Evolutionary conservation across 352 stramenopile genomes (phyloP).

Genomic region (Phytophthora meadii): DNA sequence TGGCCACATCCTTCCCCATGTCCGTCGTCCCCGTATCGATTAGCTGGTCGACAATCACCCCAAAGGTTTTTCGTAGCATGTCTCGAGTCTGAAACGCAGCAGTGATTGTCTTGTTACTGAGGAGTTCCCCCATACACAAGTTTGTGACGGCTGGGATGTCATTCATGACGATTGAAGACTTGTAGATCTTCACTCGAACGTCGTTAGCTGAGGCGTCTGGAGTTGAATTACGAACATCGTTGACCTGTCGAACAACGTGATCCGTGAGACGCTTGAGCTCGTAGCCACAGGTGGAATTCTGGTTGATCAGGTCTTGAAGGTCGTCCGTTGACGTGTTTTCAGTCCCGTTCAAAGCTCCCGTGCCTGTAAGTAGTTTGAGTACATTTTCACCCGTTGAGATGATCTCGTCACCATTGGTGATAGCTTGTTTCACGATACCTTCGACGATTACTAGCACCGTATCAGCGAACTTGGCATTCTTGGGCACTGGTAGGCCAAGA

Average conservation of each 20-base stretch:
- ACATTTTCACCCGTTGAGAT: conserved; percentile 35
- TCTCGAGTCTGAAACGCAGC: conserved; percentile 30
- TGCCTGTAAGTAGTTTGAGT: conserved; percentile 26
- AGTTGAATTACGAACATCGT: conserved; percentile 24
- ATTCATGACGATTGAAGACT: conserved; percentile 31
- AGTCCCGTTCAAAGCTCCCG: conserved; percentile 20
- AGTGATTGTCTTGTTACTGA: conserved; percentile 17
- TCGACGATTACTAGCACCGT: conserved; percentile 30
- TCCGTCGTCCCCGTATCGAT: conserved; percentile 25
- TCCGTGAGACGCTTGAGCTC: conserved; percentile 31
- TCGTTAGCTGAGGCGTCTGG: conserved; percentile 13
- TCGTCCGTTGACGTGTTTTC: conserved; percentile 28
- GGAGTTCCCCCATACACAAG: conserved; percentile 24
- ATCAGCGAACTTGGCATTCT: conserved; percentile 15
- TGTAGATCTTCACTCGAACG: conserved; percentile 21
- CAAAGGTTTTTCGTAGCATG: conserved; percentile 28
- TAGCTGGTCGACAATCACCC: conserved; percentile 28
- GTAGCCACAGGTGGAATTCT: conserved; percentile 27
- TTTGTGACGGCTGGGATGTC: conserved; percentile 30
- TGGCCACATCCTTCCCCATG: conserved; percentile 21
- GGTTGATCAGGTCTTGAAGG: conserved; percentile 30
- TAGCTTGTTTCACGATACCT: conserved; percentile 35
- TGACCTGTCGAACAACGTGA: conserved; percentile 15
- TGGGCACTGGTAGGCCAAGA: conserved; percentile 17
- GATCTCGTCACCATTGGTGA: conserved; percentile 35